These are phyloP conservation scores for Phialocephala sp. DNA, from an alignment of 2,329 filamentous ascomycete species.

Conservation along the genomic window DNA sequence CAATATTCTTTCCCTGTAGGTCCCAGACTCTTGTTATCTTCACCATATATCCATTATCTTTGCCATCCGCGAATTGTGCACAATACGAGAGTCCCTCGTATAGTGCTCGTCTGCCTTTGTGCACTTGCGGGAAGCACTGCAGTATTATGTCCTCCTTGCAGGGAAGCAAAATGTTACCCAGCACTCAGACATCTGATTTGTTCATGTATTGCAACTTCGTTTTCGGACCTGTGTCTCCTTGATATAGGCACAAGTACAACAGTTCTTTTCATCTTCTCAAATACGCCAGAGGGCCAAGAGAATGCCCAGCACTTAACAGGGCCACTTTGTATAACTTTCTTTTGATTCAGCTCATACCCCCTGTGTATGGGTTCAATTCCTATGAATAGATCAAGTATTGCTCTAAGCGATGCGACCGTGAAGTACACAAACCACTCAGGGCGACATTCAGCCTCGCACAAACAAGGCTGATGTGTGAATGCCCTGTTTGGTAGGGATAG, in stretches of 20 bases:
- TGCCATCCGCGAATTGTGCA: neutral
- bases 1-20: neutral
- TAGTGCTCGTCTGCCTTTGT: neutral
- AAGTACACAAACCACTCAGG: neutral
- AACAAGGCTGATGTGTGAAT: neutral
- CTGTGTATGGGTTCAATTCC: neutral
- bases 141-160: neutral
- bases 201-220: neutral
- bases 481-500: neutral
- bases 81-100: neutral
- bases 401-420: neutral
- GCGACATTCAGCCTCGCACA: conserved; percentile 7
- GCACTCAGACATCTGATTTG: neutral
- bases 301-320: neutral
- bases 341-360: neutral
- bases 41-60: neutral
- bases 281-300: neutral
- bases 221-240: neutral
- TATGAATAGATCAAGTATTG: neutral
- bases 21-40: neutral
- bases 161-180: neutral
- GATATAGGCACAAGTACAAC: neutral
- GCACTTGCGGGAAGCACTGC: neutral
- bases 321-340: neutral
- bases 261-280: neutral